Conservation (phyloP, 768 basidiomycete species). For the Xerocomus brunneocitrinus region DNA sequence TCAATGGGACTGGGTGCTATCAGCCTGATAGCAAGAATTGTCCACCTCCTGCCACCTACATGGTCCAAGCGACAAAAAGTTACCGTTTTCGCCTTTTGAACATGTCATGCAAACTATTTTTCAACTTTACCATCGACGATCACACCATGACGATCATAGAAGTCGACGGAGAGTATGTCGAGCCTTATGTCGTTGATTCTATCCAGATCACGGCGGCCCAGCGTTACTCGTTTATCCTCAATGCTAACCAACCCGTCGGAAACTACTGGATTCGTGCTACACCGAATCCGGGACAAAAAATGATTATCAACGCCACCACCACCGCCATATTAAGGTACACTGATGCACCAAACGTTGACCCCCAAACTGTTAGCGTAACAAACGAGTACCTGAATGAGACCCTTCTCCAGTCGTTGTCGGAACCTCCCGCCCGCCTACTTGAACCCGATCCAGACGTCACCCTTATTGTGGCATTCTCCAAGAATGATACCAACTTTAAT, state of each 20-base stretch:
- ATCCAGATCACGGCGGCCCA: slow-evolving; percentile 37
- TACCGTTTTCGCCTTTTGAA: slow-evolving; percentile 39
- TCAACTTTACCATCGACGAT: slow-evolving; percentile 23
- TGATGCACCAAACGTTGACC: slow-evolving; percentile 14
- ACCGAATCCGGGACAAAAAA: slow-evolving; percentile 24
- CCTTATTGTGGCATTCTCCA: slow-evolving; percentile 13
- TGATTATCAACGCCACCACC: background rate
- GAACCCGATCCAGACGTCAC: slow-evolving; percentile 17
- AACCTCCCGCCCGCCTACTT: slow-evolving; percentile 6
- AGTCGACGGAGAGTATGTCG: slow-evolving; percentile 39
- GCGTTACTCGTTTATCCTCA: slow-evolving; percentile 44
- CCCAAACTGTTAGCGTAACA: slow-evolving; percentile 1
- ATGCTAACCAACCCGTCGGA: slow-evolving; percentile 33
- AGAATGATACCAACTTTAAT: slow-evolving; percentile 3
- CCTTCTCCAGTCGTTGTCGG: slow-evolving; percentile 13
- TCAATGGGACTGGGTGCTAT: slow-evolving; percentile 38
- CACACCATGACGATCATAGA: slow-evolving; percentile 36
- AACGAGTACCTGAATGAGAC: slow-evolving; percentile 13
- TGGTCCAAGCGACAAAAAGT: slow-evolving; percentile 29
- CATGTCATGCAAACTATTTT: slow-evolving; percentile 33
- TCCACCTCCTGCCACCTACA: slow-evolving; percentile 29
- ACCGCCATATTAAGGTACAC: slow-evolving; percentile 17
- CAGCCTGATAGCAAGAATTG: slow-evolving; percentile 14
- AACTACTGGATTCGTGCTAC: slow-evolving; percentile 37
- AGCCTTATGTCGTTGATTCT: slow-evolving; percentile 37